Evolutionary conservation across 768 basidiomycete species (phyloP), one percentile per base, ranked within the genome.

Genomic region (Suillus discolor): DNA sequence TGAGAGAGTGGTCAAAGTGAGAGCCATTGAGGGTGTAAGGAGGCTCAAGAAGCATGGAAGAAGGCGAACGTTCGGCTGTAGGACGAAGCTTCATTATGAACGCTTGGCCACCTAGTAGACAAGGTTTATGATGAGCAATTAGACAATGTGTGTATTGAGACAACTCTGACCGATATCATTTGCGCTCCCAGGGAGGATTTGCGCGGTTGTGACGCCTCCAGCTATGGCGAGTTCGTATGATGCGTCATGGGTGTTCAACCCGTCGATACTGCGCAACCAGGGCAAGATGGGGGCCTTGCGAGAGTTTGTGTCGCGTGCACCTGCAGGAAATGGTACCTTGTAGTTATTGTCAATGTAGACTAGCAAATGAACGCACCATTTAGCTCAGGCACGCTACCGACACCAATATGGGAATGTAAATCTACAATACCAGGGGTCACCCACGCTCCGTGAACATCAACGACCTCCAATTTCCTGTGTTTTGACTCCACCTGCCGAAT

Each of bases 391-490:
- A 75, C 64, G 20, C 77, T 69, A n/a, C 71, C 75, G 15, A 83
- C 82, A 9, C 80, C 84, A 34, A 83, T 70, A 65, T 86, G 84
- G 3, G 81, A 82, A 70, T 86, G 83, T 47, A 81, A 68, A 66
- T 84, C 81, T 23, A 84, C 80, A 49, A 81, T 79, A 68, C 88
- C 93, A 20, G 93, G 92, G 0, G 92, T 91, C 15, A 94, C 83
- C 92, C 92, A 95, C 23, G 87, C 82, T 9, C 88, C 89, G 49
- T 85, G 75, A 1, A 85, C 87, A 67, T 96, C 87, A 16, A 93
- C 72, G 36, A 86, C 82, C 13, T 84, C 80, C 20, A 86, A 71
- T 20, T 79, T 49, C 74, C 15, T 70, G 68, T 31, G 78, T 79
- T 62, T 80, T 61, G 62, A 75, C 66, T 45, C 62, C 65, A 60